These are phyloP conservation scores for Neofusicoccum ribis DNA, from an alignment of 2,329 filamentous ascomycete genomes.

Conservation along the genomic window DNA sequence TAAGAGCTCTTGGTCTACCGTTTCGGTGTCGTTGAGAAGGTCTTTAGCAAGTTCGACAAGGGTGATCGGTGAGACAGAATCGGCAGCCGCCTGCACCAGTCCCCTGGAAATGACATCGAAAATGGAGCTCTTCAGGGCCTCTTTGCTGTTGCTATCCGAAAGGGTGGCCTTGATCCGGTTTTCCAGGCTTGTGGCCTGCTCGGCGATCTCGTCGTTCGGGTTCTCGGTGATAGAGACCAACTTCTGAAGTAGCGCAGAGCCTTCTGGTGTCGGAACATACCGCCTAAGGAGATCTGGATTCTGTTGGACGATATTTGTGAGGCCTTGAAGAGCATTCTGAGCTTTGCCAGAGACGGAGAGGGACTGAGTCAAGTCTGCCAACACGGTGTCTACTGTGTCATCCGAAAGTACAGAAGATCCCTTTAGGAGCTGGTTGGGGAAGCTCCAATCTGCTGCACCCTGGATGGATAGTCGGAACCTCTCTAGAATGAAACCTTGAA, in stretches of 20 bases:
- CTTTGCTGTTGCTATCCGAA: constrained; percentile 33
- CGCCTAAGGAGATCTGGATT: constrained; percentile 43
- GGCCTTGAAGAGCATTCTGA: constrained; percentile 42
- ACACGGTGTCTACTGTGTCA: constrained; percentile 39
- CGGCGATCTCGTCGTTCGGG: constrained; percentile 51
- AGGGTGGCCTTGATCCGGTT: constrained; percentile 37
- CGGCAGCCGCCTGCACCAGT: constrained; percentile 46
- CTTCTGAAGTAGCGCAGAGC: constrained; percentile 52
- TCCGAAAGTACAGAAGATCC: constrained; percentile 34
- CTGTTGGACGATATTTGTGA: constrained; percentile 46
- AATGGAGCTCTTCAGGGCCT: constrained; percentile 47
- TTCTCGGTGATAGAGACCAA: constrained; percentile 57
- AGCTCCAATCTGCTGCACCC: constrained; percentile 37
- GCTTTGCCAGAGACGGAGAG: constrained; percentile 39
- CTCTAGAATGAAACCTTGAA: constrained; percentile 37
- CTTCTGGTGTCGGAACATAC: constrained; percentile 47
- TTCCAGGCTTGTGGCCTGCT: constrained; percentile 43
- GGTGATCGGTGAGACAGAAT: constrained; percentile 53
- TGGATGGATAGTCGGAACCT: constrained; percentile 34
- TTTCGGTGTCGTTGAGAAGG: constrained; percentile 39
- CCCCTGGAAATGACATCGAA: constrained; percentile 55
- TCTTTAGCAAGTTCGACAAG: constrained; percentile 57
- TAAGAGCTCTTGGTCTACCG: background rate
- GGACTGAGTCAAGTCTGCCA: constrained; percentile 40
- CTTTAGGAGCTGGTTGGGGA: constrained; percentile 37